These are phyloP conservation scores for Fusarium xyrophilum DNA, from an alignment of 2,329 filamentous ascomycete genomes.

Conservation along the genomic window DNA sequence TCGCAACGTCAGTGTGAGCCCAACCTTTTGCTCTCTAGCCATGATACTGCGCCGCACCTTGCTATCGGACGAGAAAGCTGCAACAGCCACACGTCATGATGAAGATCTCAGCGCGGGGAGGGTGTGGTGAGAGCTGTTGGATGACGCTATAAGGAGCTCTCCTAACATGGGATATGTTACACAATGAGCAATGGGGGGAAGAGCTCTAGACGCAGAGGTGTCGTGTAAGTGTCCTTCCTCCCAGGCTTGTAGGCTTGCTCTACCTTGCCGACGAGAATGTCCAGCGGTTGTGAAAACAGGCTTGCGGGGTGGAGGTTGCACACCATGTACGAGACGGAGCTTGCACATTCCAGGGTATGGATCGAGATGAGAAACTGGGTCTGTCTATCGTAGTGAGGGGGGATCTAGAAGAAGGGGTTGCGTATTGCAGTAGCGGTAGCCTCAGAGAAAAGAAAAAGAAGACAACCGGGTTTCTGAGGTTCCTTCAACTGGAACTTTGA, in stretches of 20 bases:
- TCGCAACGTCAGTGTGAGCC: constrained; percentile 39
- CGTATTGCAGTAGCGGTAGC: constrained; percentile 7
- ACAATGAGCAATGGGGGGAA: background rate
- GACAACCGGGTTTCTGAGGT: constrained; percentile 6
- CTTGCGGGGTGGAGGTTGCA: constrained; percentile 32
- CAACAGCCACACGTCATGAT: constrained; percentile 41
- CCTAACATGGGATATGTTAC: constrained; percentile 23
- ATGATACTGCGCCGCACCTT: constrained; percentile 34
- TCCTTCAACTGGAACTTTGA: background rate
- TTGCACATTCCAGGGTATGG: constrained; percentile 21
- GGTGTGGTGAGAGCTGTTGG: constrained; percentile 35
- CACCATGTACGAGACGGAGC: constrained; percentile 28
- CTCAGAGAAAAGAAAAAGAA: background rate
- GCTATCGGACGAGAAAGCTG: constrained; percentile 17
- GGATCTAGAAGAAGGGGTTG: constrained; percentile 15
- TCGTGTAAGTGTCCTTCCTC: constrained; percentile 1
- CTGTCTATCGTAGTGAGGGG: background rate
- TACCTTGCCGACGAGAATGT: constrained; percentile 1
- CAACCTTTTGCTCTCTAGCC: background rate
- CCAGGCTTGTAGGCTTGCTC: constrained; percentile 5
- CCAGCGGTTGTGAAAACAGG: constrained; percentile 27
- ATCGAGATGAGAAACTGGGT: constrained; percentile 34
- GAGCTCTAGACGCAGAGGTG: constrained; percentile 15
- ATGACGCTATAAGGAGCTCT: constrained; percentile 38
- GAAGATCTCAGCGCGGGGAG: constrained; percentile 27